Percentiles rank a stretch among this genome's conserved stretches.
Conservation (phyloP, 306 rosid genomes). For the Benincasa hispida region DNA sequence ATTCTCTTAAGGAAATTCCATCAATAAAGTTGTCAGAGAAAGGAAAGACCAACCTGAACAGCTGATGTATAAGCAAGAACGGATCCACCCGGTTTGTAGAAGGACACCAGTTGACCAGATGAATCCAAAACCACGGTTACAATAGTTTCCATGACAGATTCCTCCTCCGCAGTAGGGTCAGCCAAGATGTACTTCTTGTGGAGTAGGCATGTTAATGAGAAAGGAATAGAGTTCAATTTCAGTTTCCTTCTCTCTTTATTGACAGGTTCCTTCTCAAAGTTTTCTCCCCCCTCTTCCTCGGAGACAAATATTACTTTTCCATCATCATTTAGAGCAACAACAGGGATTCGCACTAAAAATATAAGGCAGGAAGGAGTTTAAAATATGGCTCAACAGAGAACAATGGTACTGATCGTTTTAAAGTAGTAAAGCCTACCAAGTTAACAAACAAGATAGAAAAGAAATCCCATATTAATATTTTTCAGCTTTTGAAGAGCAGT, state of each 20-base stretch:
- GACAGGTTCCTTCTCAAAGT: constrained; percentile 32
- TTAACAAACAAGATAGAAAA: background rate
- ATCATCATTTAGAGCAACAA: constrained; percentile 60
- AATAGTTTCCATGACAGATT: constrained; percentile 68
- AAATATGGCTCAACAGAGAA: background rate
- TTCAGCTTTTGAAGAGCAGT: background rate
- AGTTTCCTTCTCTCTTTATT: constrained; percentile 74
- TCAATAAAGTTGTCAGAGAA: constrained; percentile 1
- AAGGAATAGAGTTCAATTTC: constrained; percentile 45
- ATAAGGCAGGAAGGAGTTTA: background rate
- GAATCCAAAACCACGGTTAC: constrained; percentile 73
- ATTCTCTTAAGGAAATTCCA: background rate
- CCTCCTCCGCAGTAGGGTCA: constrained; percentile 89
- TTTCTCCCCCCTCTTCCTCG: constrained; percentile 44
- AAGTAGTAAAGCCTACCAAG: background rate
- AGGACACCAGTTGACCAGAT: constrained; percentile 58
- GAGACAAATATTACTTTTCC: constrained; percentile 55
- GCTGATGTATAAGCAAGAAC: constrained; percentile 64
- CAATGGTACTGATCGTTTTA: background rate
- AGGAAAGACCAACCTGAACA: constrained; percentile 45
- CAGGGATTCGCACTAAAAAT: constrained; percentile 65
- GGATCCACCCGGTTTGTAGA: constrained; percentile 81
- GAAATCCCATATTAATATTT: background rate
- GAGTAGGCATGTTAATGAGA: constrained; percentile 72
- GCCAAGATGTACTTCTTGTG: constrained; percentile 72